A percentile compares a stretch with the other conserved stretches of the same genome.
Evolutionary conservation across 345 rosid genomes (phyloP).

Genomic region (Luvunga scandens): DNA sequence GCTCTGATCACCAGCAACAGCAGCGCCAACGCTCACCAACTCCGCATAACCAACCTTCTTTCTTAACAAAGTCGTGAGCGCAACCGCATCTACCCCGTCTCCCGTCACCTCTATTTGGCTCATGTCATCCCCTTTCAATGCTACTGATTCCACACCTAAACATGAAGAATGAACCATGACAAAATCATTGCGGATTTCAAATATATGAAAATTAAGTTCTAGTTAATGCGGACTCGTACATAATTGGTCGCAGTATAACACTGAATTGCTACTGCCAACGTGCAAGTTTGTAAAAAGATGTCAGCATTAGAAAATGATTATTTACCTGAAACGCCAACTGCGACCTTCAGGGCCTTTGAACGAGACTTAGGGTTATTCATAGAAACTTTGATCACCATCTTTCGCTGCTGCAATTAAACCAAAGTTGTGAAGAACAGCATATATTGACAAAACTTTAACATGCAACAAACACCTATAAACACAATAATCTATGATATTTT

Average conservation of each 20-base stretch:
- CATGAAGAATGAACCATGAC: neutral
- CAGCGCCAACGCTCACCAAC: neutral
- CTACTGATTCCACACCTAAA: constrained; percentile 38
- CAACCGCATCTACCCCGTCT: constrained; percentile 37
- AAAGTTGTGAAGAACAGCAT: neutral
- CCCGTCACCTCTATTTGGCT: constrained; percentile 52
- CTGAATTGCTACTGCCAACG: neutral
- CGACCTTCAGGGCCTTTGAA: neutral
- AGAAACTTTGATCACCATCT: neutral
- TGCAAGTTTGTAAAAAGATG: neutral
- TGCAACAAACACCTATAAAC: neutral
- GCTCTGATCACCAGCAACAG: neutral
- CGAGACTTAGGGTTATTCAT: neutral
- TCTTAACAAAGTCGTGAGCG: constrained; percentile 25
- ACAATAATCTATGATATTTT: neutral
- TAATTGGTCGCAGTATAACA: no score
- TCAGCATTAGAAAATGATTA: no score
- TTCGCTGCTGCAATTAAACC: neutral
- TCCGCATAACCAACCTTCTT: constrained; percentile 40
- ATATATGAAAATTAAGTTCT: neutral
- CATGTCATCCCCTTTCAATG: constrained; percentile 42
- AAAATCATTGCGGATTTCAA: neutral
- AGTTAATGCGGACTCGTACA: neutral
- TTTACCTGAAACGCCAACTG: neutral
- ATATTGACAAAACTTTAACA: neutral